phyloP scores from a whole-genome alignment of 805 yeast genomes.

The Candida taoyuanica region DNA sequence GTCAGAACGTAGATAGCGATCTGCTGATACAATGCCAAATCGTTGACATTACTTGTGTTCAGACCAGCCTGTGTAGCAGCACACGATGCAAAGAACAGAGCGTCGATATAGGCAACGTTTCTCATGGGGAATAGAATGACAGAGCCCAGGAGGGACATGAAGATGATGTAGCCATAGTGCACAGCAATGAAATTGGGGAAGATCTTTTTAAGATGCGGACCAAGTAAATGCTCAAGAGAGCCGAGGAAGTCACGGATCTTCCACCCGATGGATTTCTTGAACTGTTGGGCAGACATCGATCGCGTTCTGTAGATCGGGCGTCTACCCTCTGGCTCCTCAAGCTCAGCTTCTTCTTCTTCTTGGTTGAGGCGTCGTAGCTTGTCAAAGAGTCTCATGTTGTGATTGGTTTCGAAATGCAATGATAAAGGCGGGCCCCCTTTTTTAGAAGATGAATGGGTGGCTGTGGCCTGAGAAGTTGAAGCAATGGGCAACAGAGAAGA shows the following conservation, averaged over 20 bases:
- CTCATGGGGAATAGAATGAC: constrained; percentile 72
- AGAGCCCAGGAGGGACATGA: constrained; percentile 60
- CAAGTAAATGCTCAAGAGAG: constrained; percentile 24
- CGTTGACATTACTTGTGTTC: constrained; percentile 69
- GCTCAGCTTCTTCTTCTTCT: not conserved
- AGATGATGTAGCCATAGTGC: constrained; percentile 67
- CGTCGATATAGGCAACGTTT: constrained; percentile 67
- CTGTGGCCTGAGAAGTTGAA: not conserved
- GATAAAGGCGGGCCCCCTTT: too few species aligned
- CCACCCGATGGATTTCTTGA: constrained; percentile 36
- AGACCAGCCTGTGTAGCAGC: constrained; percentile 90
- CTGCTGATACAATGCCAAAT: constrained; percentile 72
- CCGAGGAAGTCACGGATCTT: constrained; percentile 35
- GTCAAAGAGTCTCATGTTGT: constrained; percentile 3
- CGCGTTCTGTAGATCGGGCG: constrained; percentile 8
- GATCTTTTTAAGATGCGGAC: constrained; percentile 34
- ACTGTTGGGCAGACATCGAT: constrained; percentile 14
- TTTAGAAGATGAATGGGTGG: not conserved
- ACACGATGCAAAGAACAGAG: constrained; percentile 70
- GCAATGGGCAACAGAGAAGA: too few species aligned
- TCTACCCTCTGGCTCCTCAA: not conserved
- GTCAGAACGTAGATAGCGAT: constrained; percentile 59
- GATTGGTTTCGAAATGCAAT: not conserved
- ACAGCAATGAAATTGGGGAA: constrained; percentile 49
- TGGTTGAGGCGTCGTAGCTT: not conserved